phyloP scores from a whole-genome alignment of 257 asterid genomes.

The Plectranthus barbatus region DNA sequence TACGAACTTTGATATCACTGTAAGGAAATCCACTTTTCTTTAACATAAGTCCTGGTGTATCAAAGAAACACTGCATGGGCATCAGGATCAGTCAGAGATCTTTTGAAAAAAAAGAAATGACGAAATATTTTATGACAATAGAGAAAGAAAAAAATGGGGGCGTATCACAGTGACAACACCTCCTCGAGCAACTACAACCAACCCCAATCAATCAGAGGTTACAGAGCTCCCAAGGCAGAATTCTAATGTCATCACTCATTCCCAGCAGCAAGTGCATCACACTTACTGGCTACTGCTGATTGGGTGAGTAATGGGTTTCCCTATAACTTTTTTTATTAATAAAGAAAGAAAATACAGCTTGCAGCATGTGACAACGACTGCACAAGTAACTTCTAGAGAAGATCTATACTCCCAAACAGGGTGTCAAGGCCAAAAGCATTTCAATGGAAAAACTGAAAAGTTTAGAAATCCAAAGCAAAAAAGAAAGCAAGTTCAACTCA shows the following conservation, averaged over 20 bases:
- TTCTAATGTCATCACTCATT: not conserved
- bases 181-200: not conserved
- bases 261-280: not conserved
- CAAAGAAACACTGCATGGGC: constrained; percentile 83
- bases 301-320: not conserved
- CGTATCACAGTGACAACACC: not conserved
- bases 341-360: not conserved
- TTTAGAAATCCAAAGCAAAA: not conserved
- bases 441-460: not conserved
- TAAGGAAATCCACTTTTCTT: constrained; percentile 83
- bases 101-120: not conserved
- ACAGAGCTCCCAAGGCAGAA: not conserved
- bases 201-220: not conserved
- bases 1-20: constrained; percentile 72
- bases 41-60: constrained; percentile 95
- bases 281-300: not conserved
- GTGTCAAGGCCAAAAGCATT: not conserved
- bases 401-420: not conserved
- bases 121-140: not conserved
- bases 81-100: constrained; percentile 24
- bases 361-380: not conserved
- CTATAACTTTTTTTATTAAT: not conserved
- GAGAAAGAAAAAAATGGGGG: not conserved
- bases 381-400: not conserved
- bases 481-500: not conserved